A percentile compares a stretch with the other conserved stretches of the same genome.
These are phyloP conservation scores for Cnidoscolus chayamansa DNA, from an alignment of 441 rosid genomes.

Conservation along the genomic window DNA sequence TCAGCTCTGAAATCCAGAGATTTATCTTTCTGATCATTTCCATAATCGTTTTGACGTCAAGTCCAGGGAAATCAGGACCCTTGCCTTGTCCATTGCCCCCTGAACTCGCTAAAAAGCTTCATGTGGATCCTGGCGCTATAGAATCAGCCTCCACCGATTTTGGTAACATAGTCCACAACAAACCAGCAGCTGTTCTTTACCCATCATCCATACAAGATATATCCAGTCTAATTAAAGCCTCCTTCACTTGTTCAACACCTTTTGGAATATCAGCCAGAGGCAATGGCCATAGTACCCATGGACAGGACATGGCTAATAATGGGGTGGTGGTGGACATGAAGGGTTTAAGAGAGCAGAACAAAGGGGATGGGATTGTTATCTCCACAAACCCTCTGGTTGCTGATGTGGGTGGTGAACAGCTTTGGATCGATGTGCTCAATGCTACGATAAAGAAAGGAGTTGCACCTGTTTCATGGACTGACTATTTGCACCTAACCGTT, in stretches of 20 bases:
- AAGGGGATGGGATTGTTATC: conserved; percentile 28
- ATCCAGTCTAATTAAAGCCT: conserved; percentile 36
- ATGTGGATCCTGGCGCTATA: conserved; percentile 37
- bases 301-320: conserved; percentile 57
- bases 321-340: conserved; percentile 76
- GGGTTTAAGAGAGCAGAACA: conserved; percentile 28
- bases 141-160: conserved; percentile 57
- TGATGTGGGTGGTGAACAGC: conserved; percentile 68
- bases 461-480: conserved; percentile 81
- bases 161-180: conserved; percentile 52
- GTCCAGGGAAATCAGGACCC: conserved; percentile 26
- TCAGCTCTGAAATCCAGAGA: conserved; percentile 13
- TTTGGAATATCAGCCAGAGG: conserved; percentile 67
- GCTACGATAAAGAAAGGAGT: conserved; percentile 41
- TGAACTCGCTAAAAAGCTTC: conserved; percentile 28
- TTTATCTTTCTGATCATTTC: conserved; percentile 24
- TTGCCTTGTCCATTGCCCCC: conserved; percentile 20
- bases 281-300: conserved; percentile 62
- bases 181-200: conserved; percentile 57
- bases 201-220: conserved; percentile 56
- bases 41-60: conserved; percentile 21
- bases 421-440: conserved; percentile 73
- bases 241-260: conserved; percentile 34
- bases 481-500: conserved; percentile 62
- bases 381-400: conserved; percentile 33